Base-by-base conservation (phyloP, 208 protist genomes). In the Porcisia hertigi region DNA sequence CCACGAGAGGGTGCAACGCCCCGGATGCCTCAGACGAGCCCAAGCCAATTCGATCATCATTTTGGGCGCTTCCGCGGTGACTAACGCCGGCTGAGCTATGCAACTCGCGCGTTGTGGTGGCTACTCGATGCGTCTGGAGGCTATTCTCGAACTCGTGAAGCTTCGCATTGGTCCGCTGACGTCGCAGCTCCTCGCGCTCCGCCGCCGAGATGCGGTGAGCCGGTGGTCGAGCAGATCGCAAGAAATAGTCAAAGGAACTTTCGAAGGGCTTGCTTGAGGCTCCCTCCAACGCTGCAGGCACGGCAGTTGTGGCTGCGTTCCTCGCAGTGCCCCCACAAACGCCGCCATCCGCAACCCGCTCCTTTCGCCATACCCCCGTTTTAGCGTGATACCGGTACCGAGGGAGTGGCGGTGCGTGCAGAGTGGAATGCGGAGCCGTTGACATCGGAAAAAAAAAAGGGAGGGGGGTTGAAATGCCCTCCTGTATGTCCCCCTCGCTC, bases 161-260 rank as follows among this genome's bases (percentile, higher is more conserved):
- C 52, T 84, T 58, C 3, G 55, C 54, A 16, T 71, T 49, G 1
- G 85, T 85, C 41, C 60, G 70, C 3, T 77, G 73, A 6, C 81
- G 77, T 53, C 69, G 6, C 34, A 60, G 49, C 2, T 78, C 58
- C 45, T 79, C 43, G 7, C 77, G 75, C 67, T 83, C 69, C 60
- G 71, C 72, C 3, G 25, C 39, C 0, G 80, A 67, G 14, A 45
- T 47, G 49, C 20, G 77, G 25, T 76, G 30, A 59, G 75, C 52
- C 59, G 83, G 76, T 12, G 80, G 80, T 49, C 81, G 78, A 14
- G 77, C 76, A 11, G 80, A 57, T 14, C 85, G 74, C 47, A 96
- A 73, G 55, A 92, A 90, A 64, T 86, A 89, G 62, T 96, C 92
- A 47, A 86, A 87, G 41, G 89, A 90, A 75, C 87, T 93, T 55